These are phyloP conservation scores for Pyrus bretschneideri DNA, from an alignment of 306 rosid species.

Conservation along the genomic window DNA sequence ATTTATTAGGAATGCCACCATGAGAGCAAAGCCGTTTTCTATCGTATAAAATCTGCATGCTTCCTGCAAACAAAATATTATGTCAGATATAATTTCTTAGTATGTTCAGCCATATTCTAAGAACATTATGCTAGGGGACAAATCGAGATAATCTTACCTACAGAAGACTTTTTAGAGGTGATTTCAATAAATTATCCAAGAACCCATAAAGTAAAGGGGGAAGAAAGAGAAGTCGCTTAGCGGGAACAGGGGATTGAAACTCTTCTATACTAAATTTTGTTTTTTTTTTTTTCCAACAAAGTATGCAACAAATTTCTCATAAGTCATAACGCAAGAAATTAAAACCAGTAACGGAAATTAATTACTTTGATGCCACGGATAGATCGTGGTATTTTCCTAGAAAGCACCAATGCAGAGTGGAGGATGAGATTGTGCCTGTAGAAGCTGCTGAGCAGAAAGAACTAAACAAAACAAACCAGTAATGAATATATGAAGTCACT, in stretches of 20 bases:
- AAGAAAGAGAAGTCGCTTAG: background rate
- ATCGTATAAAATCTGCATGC: constrained; percentile 89
- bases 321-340: background rate
- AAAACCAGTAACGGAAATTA: too few species aligned
- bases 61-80: constrained; percentile 45
- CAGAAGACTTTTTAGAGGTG: background rate
- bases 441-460: constrained; percentile 11
- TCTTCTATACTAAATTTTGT: background rate
- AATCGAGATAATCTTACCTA: background rate
- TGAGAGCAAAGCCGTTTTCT: constrained; percentile 90
- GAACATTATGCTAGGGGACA: background rate
- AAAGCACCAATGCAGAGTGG: constrained; percentile 95
- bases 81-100: constrained; percentile 5
- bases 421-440: constrained; percentile 95
- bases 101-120: background rate
- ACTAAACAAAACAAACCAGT: background rate
- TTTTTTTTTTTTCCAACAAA: background rate
- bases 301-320: background rate
- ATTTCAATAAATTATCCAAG: background rate
- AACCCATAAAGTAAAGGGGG: background rate
- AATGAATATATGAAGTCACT: constrained; percentile 3
- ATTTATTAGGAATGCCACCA: constrained; percentile 82
- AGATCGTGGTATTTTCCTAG: constrained; percentile 89
- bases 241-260: background rate
- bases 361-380: constrained; percentile 69